A percentile compares a stretch with the other conserved stretches of the same genome.
phyloP scores from a whole-genome alignment of 768 basidiomycete genomes.

The Tulasnella sp. region DNA sequence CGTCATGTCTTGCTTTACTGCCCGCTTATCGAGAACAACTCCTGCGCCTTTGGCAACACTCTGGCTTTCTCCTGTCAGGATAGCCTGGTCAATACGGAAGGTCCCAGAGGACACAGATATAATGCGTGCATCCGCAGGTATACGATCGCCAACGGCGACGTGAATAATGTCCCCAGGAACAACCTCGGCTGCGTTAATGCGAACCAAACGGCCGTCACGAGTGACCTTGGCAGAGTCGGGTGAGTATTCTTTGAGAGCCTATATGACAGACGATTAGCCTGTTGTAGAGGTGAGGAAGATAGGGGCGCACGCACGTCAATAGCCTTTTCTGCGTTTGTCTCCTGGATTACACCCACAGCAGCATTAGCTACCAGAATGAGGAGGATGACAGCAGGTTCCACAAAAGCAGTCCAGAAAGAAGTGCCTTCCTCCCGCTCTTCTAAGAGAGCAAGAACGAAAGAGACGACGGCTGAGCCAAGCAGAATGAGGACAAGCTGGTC shows the following conservation, averaged over 20 bases:
- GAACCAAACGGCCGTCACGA: slow-evolving; percentile 53
- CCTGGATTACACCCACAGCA: slow-evolving; percentile 94
- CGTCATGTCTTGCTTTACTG: slow-evolving; percentile 96
- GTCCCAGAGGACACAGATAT: slow-evolving; percentile 83
- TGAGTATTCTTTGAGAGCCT: slow-evolving; percentile 96
- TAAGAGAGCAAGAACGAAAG: slow-evolving; percentile 80
- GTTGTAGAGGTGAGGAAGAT: not conserved
- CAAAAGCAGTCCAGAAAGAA: slow-evolving; percentile 69
- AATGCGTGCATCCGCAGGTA: slow-evolving; percentile 89
- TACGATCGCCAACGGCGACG: slow-evolving; percentile 86
- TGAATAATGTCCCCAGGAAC: slow-evolving; percentile 91
- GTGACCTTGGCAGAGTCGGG: slow-evolving; percentile 91
- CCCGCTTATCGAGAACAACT: slow-evolving; percentile 54
- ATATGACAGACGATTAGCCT: not conserved
- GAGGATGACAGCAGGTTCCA: slow-evolving; percentile 89
- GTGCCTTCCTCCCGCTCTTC: slow-evolving; percentile 56
- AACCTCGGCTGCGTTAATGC: slow-evolving; percentile 75
- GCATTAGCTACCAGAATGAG: slow-evolving; percentile 95
- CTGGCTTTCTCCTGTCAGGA: slow-evolving; percentile 86
- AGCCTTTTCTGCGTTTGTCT: slow-evolving; percentile 89
- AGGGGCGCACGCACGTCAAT: slow-evolving; percentile 68
- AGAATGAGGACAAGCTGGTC: slow-evolving; percentile 97
- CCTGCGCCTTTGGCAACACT: slow-evolving; percentile 74
- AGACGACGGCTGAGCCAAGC: slow-evolving; percentile 84
- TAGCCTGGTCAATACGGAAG: slow-evolving; percentile 91